A percentile compares a stretch with the other conserved stretches of the same genome.
Evolutionary conservation across 75 land plant species (phyloP).

Genomic region (Pinus taeda): DNA sequence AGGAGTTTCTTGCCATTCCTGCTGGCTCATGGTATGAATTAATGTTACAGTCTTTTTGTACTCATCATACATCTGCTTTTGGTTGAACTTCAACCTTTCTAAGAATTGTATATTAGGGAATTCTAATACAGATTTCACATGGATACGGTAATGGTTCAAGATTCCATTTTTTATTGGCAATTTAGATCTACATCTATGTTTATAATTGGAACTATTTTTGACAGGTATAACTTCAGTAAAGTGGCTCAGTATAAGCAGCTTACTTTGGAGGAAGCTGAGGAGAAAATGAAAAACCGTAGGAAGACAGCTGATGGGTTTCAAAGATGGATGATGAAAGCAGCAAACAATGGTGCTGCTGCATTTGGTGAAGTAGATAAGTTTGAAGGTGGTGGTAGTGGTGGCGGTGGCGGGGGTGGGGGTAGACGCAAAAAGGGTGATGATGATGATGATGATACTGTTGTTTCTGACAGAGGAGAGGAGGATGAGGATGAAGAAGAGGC

Average conservation of each 20-base stretch:
- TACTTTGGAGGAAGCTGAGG: slow-evolving; percentile 99
- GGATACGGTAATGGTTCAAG: neutral
- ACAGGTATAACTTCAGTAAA: slow-evolving; percentile 93
- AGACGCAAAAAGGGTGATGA: slow-evolving; percentile 50
- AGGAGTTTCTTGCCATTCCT: slow-evolving; percentile 89
- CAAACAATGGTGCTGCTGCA: slow-evolving; percentile 86
- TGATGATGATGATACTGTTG: slow-evolving; percentile 50
- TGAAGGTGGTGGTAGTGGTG: slow-evolving; percentile 19
- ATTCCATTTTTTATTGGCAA: neutral
- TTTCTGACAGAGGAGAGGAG: slow-evolving; percentile 79
- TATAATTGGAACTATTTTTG: neutral
- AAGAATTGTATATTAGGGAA: neutral
- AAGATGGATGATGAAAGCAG: slow-evolving; percentile 99
- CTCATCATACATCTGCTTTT: neutral
- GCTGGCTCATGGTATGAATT: slow-evolving; percentile 89
- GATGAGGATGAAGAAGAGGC: slow-evolving; percentile 85
- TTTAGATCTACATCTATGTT: neutral
- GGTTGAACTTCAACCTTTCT: neutral
- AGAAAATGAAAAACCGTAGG: slow-evolving; percentile 92
- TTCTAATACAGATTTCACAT: neutral
- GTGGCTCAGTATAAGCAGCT: slow-evolving; percentile 96
- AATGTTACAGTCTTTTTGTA: neutral
- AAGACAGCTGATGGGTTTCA: slow-evolving; percentile 94
- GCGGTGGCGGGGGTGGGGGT: slow-evolving; percentile 41
- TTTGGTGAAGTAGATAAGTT: slow-evolving; percentile 81